These are phyloP conservation scores for Aspergillus ruber DNA, from an alignment of 2,329 filamentous ascomycete genomes.

Conservation along the genomic window DNA sequence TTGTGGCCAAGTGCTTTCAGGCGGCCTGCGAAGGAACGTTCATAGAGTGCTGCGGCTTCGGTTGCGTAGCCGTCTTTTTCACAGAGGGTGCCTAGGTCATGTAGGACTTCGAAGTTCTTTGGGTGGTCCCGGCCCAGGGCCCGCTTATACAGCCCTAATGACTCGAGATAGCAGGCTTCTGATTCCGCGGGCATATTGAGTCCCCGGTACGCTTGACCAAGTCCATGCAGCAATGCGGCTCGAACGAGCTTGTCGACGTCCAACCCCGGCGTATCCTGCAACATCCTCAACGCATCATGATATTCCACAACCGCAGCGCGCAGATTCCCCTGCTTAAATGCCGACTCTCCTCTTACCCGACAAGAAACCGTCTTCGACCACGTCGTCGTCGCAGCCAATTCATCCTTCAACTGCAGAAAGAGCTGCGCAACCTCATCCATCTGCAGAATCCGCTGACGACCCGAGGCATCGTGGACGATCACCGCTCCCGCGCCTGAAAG, in stretches of 20 bases:
- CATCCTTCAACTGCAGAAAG: conserved; percentile 22
- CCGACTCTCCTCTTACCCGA: conserved; percentile 16
- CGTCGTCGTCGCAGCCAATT: conserved; percentile 12
- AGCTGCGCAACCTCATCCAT: conserved; percentile 24
- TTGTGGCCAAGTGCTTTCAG: conserved; percentile 23
- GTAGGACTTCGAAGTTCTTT: conserved; percentile 21
- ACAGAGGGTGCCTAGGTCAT: conserved; percentile 22
- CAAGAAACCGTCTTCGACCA: conserved; percentile 15
- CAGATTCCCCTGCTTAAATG: conserved; percentile 16
- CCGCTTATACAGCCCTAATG: conserved; percentile 22
- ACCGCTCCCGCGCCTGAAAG: conserved; percentile 14
- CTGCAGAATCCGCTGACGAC: conserved; percentile 23
- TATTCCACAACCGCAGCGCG: conserved; percentile 18
- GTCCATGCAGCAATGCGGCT: conserved; percentile 19
- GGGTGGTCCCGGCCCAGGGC: conserved; percentile 21
- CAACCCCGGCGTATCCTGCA: conserved; percentile 16
- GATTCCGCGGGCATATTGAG: conserved; percentile 21
- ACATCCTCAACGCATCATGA: conserved; percentile 17
- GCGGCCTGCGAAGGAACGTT: conserved; percentile 25
- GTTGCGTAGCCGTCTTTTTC: conserved; percentile 25
- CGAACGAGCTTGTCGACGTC: conserved; percentile 19
- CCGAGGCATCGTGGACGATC: conserved; percentile 23
- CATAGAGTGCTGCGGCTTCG: conserved; percentile 24
- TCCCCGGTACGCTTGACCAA: conserved; percentile 20
- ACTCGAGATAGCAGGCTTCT: conserved; percentile 21